These are phyloP conservation scores for Colletotrichum sp. DNA, from an alignment of 2,329 filamentous ascomycete genomes.

Conservation along the genomic window DNA sequence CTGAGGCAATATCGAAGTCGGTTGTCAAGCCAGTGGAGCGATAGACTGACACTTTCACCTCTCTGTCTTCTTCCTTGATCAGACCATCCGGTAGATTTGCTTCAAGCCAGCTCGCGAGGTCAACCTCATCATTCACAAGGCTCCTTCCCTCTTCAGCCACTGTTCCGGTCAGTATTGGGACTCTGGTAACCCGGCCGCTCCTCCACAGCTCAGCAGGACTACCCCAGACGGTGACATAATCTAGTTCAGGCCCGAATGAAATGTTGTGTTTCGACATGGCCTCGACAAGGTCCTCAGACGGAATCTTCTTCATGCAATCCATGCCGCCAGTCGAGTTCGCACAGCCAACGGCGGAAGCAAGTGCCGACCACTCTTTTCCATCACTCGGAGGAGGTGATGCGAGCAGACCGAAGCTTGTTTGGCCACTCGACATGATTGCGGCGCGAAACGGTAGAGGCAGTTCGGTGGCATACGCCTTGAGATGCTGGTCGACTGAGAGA, in stretches of 20 bases:
- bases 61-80: neutral
- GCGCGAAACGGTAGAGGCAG: conserved; percentile 26
- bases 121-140: conserved; percentile 26
- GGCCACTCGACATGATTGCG: conserved; percentile 32
- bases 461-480: conserved; percentile 24
- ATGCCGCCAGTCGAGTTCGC: conserved; percentile 1
- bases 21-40: conserved; percentile 1
- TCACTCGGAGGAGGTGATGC: conserved; percentile 4
- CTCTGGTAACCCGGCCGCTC: conserved; percentile 12
- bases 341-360: conserved; percentile 24
- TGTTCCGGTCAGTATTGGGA: conserved; percentile 29
- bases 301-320: conserved; percentile 25
- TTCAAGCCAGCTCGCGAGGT: conserved; percentile 22
- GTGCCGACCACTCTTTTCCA: conserved; percentile 18
- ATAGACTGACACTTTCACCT: conserved; percentile 24
- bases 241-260: conserved; percentile 20
- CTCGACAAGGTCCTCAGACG: conserved; percentile 18
- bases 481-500: conserved; percentile 25
- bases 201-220: conserved; percentile 25
- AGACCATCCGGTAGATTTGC: conserved; percentile 17
- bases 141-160: conserved; percentile 27
- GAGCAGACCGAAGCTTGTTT: conserved; percentile 29
- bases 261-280: conserved; percentile 5
- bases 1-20: conserved; percentile 29
- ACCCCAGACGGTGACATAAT: conserved; percentile 23